Evolutionary conservation across 2,329 filamentous ascomycete genomes (phyloP), one percentile per base, ranked within the genome.

Genomic region (Fusarium cicatricum): DNA sequence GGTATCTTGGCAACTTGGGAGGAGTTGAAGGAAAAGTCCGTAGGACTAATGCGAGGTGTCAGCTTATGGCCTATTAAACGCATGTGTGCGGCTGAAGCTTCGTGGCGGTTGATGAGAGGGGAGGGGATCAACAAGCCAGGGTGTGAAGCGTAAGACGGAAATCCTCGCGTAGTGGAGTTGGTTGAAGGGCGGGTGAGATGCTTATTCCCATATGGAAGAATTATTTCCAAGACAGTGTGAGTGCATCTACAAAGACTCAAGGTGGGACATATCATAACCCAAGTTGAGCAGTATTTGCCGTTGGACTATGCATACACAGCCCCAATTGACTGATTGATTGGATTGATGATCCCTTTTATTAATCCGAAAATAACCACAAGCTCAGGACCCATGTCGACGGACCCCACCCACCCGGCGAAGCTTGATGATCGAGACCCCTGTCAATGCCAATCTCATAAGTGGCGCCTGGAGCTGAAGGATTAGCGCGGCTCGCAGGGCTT

Each of bases 351-450:
- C n/a, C n/a, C n/a, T n/a, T n/a, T n/a, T n/a, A n/a, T n/a, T n/a
- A n/a, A n/a, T 52, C 59, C 44, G 37, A 60, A 59, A 55, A 62
- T 62, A 44, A 38, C 33, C 49, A 47, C 38, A 38, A 63, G 36
- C 12, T 12, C 14, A 5, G 36, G 19, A 51, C n/a, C 19, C 59
- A 56, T 62, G 55, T 41, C 40, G 40, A 44, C 38, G 19, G 26
- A 47, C 62, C 65, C 65, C 65, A 67, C 65, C 65, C 65, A 67
- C 62, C 60, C 57, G 33, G 59, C 58, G 62, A 67, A 67, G 64
- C 64, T 67, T 67, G 64, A 54, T 59, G 50, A 66, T 64, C 54
- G 52, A 62, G 62, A 56, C 62, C 65, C 64, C 56, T 41, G 62
- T 55, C 49, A 41, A 19, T 47, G 44, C 28, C 55, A 60, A 60